Evolutionary conservation across 1,284 basidiomycete species (phyloP).

Genomic region (Coriolopsis trogii): DNA sequence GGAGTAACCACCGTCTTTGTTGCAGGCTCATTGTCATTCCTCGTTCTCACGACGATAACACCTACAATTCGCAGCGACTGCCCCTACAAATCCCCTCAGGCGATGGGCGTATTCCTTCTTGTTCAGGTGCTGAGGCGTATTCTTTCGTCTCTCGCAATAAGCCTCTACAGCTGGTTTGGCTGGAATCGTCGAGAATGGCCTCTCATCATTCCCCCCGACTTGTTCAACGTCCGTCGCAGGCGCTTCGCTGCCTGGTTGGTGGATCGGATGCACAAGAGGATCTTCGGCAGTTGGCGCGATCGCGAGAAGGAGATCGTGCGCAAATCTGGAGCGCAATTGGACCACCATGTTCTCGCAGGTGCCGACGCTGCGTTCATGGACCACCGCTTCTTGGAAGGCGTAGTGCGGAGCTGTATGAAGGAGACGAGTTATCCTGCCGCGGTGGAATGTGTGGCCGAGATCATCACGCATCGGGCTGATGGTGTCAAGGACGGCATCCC

Average conservation of each 20-base stretch:
- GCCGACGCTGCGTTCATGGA: conserved; percentile 30
- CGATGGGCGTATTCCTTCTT: conserved; percentile 21
- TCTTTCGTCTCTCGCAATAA: conserved; percentile 6
- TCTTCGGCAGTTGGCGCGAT: conserved; percentile 22
- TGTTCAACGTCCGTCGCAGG: conserved; percentile 13
- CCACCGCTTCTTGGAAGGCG: conserved; percentile 23
- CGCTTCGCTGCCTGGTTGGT: conserved; percentile 11
- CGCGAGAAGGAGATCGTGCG: conserved; percentile 23
- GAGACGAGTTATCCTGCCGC: conserved; percentile 14
- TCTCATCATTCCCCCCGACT: conserved; percentile 4
- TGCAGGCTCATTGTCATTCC: conserved; percentile 16
- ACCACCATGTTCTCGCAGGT: conserved; percentile 22
- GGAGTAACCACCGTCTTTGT: conserved; percentile 22
- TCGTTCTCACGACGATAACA: conserved; percentile 23
- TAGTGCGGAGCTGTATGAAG: conserved; percentile 19
- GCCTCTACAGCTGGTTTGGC: conserved; percentile 9
- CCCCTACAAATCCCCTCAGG: conserved; percentile 29
- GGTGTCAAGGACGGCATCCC: conserved; percentile 15
- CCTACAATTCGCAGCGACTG: conserved; percentile 21
- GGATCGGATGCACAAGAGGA: conserved; percentile 12
- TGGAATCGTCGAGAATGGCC: conserved; percentile 15
- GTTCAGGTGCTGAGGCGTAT: conserved; percentile 9
- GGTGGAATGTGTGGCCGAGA: conserved; percentile 16
- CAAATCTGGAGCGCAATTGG: conserved; percentile 8
- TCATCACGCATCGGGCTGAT: conserved; percentile 23